Evolutionary conservation across 2,329 filamentous ascomycete species (phyloP).

Genomic region (Chrysosporium queenslandicum): DNA sequence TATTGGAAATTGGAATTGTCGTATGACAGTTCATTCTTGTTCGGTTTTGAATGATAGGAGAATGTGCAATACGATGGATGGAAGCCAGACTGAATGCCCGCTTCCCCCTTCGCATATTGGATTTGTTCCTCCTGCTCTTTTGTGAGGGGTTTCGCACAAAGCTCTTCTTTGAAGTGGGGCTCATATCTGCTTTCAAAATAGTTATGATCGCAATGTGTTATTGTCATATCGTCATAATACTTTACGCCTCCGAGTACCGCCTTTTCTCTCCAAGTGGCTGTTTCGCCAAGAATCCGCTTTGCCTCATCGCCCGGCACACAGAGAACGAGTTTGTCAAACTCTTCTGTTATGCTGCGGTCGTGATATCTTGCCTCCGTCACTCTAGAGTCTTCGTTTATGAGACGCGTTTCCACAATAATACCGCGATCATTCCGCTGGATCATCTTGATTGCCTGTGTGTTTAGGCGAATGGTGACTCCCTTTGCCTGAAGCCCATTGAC

Average conservation of each 20-base stretch:
- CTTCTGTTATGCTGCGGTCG: constrained; percentile 38
- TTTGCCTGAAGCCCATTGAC: constrained; percentile 41
- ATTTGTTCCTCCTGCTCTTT: constrained; percentile 39
- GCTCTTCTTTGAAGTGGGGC: constrained; percentile 42
- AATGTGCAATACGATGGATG: constrained; percentile 54
- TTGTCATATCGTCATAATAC: constrained; percentile 53
- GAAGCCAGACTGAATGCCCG: constrained; percentile 37
- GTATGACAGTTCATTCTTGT: constrained; percentile 55
- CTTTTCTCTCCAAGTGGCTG: constrained; percentile 51
- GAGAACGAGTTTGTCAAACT: constrained; percentile 51
- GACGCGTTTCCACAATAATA: constrained; percentile 36
- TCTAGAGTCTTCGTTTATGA: constrained; percentile 14
- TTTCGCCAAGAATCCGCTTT: constrained; percentile 44
- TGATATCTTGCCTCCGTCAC: constrained; percentile 26
- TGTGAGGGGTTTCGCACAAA: constrained; percentile 39
- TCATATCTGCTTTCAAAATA: constrained; percentile 53
- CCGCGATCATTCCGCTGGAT: constrained; percentile 43
- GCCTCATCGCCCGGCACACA: constrained; percentile 47
- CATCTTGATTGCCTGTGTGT: constrained; percentile 44
- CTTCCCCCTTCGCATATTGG: constrained; percentile 38
- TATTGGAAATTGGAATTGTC: constrained; percentile 67
- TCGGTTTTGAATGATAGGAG: constrained; percentile 43
- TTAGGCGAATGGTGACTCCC: constrained; percentile 48
- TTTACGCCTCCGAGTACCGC: constrained; percentile 60
- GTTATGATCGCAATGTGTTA: constrained; percentile 48